Evolutionary conservation across 2,329 filamentous ascomycete species (phyloP), one percentile per base, ranked within the genome.

Genomic region (Calcarisporium arbuscula): DNA sequence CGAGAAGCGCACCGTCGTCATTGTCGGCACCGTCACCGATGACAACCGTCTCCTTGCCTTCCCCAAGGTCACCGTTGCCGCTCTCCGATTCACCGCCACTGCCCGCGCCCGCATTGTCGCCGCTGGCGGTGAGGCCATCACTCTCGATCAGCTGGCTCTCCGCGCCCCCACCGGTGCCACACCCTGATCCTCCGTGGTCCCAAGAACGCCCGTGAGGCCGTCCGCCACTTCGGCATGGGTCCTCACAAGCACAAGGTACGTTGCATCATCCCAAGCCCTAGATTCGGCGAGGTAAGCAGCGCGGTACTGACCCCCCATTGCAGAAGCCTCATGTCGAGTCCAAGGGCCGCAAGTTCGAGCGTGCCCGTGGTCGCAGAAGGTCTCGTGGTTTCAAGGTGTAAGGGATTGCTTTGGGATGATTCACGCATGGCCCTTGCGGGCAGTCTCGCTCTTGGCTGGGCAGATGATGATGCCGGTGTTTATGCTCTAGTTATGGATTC

Each of bases 331-430:
- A 94, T 57, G 79, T 98, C 61, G 79, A 87, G 71, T 94, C 87
- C 77, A 98, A 98, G 85, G 94, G 94, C 62, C 85, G 92, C 73
- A 98, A 98, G 80, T 98, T 98, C 77, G 94, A 98, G 83, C 80
- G 81, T 61, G 92, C 89, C 61, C 89, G 92, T 92, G 94, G 92
- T 71, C 89, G 92, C 73, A 94, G 92, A 83, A 78, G 88, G 67
- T 96, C 89, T 60, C 81, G 85, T 62, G 92, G 94, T 80, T 98
- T 98, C 89, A 98, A 98, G 88, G 92, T 98, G 66, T 98, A 95
- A 86, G 65, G 67, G 47, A 42, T 46, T 38, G 41, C 19, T 39
- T 45, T 38, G 36, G 42, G 46, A 47, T 47, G 46, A 37, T 32
- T n/a, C n/a, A n/a, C n/a, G n/a, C n/a, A n/a, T n/a, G n/a, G n/a